Evolutionary conservation across 495 filamentous ascomycete species (phyloP).

Genomic region (Penicillium fimorum): DNA sequence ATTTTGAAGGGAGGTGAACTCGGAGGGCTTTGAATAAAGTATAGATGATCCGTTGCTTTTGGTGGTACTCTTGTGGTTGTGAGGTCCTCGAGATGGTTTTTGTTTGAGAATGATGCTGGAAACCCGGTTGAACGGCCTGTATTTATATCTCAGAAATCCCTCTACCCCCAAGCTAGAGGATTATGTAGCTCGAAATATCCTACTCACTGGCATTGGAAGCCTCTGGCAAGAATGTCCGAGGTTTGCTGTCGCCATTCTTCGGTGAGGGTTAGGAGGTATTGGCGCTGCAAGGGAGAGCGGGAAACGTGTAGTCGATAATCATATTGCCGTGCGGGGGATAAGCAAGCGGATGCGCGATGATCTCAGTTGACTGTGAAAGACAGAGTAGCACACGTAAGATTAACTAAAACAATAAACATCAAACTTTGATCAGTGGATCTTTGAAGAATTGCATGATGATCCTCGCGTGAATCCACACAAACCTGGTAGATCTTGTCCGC

Average conservation of each 20-base stretch:
- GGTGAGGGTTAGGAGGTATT: conserved; percentile 28
- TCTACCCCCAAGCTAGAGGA: conserved; percentile 4
- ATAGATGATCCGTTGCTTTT: not conserved
- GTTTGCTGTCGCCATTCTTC: conserved; percentile 25
- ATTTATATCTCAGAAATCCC: conserved; percentile 25
- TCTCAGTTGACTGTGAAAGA: conserved; percentile 1
- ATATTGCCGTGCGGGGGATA: conserved; percentile 25
- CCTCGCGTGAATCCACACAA: conserved; percentile 23
- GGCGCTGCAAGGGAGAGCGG: conserved; percentile 46
- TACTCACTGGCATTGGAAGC: conserved; percentile 35
- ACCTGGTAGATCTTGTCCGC: conserved; percentile 18
- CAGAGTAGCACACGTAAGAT: not conserved
- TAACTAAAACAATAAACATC: conserved; percentile 7
- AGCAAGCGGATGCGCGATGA: conserved; percentile 15
- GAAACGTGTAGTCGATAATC: conserved; percentile 22
- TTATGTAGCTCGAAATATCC: conserved; percentile 16
- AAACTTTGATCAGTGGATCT: conserved; percentile 11
- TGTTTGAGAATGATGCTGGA: conserved; percentile 17
- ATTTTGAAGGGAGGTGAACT: conserved; percentile 14
- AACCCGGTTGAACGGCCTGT: conserved; percentile 9
- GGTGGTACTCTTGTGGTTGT: not conserved
- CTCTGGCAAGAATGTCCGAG: conserved; percentile 44
- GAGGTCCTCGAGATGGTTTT: conserved; percentile 14
- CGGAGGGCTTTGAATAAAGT: not conserved
- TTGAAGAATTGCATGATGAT: conserved; percentile 19